Percentiles rank a stretch among this genome's conserved stretches.
Evolutionary conservation across 352 stramenopile species (phyloP).

Genomic region (Phytopythium mirpurense): DNA sequence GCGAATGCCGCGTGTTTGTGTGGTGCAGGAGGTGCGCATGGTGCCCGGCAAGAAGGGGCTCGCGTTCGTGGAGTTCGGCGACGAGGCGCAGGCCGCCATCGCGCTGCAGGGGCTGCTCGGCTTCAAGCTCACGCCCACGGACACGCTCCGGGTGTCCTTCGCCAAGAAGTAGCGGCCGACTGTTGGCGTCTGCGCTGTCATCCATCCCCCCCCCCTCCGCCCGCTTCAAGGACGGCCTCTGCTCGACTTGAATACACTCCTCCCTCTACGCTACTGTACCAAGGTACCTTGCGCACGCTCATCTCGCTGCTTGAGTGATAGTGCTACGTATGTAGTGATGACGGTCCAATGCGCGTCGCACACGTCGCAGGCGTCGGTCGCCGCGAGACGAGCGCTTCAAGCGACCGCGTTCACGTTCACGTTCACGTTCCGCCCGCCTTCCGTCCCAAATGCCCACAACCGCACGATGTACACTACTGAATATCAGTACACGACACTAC

Average conservation of each 20-base stretch:
- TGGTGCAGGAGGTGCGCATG: conserved; percentile 89
- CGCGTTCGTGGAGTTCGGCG: conserved; percentile 96
- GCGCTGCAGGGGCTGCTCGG: conserved; percentile 73
- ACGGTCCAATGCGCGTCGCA: neutral
- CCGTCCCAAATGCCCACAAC: too few relatives aligned
- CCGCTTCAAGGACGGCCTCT: neutral
- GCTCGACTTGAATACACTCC: neutral
- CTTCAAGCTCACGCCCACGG: conserved; percentile 83
- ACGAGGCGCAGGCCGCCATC: conserved; percentile 78
- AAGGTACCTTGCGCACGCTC: too few relatives aligned
- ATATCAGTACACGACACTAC: neutral
- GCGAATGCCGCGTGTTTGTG: too few relatives aligned
- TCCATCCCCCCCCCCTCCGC: too few relatives aligned
- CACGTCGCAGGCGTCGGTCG: neutral
- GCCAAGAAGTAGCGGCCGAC: conserved; percentile 63
- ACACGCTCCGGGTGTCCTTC: conserved; percentile 80
- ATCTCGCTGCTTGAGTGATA: too few relatives aligned
- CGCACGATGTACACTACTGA: too few relatives aligned
- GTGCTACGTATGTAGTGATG: too few relatives aligned
- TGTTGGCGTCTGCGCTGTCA: too few relatives aligned
- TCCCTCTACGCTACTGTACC: too few relatives aligned
- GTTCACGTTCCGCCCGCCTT: neutral
- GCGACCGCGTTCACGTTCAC: too few relatives aligned
- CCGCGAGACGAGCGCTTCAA: too few relatives aligned
- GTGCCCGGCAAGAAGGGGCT: conserved; percentile 91